Evolutionary conservation across 2,329 filamentous ascomycete species (phyloP).

Genomic region (Cordyceps fumosorosea): DNA sequence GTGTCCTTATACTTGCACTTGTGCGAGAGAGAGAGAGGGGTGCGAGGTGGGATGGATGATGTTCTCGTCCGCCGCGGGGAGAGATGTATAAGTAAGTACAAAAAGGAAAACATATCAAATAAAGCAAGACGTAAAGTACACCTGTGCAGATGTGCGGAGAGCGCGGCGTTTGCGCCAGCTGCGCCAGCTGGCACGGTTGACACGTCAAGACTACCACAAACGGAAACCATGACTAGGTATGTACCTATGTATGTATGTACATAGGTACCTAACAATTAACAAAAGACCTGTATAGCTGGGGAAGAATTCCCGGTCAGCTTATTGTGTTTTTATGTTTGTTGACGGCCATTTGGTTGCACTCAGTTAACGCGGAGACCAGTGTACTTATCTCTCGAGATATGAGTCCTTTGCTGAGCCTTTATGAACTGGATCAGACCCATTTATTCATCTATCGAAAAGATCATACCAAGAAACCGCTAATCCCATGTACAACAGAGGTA

Average conservation of each 20-base stretch:
- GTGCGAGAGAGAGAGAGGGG: background rate
- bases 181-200: background rate
- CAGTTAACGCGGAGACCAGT: too few species aligned
- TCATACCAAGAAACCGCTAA: background rate
- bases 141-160: background rate
- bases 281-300: too few species aligned
- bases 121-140: background rate
- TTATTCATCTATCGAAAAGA: too few species aligned
- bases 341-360: too few species aligned
- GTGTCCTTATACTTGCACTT: too few species aligned
- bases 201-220: background rate
- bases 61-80: background rate
- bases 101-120: background rate
- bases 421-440: too few species aligned
- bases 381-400: too few species aligned
- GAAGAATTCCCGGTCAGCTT: too few species aligned
- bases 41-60: background rate
- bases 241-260: too few species aligned
- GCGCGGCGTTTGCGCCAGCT: conserved; percentile 2
- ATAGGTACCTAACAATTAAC: too few species aligned
- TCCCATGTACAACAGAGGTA: background rate
- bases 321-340: too few species aligned
- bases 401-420: too few species aligned
- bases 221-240: background rate
- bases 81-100: background rate